These are phyloP conservation scores for Pulicaria dysenterica DNA, from an alignment of 129 eudicot species.

Conservation along the genomic window DNA sequence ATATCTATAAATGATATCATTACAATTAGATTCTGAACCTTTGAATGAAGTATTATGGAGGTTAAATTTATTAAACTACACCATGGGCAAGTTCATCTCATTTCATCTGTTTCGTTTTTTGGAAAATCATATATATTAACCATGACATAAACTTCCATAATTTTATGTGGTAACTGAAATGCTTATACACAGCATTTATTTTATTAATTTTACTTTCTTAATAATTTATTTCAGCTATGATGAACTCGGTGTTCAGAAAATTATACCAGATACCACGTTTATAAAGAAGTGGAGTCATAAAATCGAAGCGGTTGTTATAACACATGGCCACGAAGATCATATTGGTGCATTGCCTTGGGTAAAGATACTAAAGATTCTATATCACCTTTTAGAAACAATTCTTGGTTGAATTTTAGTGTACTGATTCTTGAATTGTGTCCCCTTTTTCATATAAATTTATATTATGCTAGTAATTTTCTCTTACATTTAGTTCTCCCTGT, in stretches of 20 bases:
- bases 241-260: conserved; percentile 95
- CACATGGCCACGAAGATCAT: conserved; percentile 99
- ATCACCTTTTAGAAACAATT: conserved; percentile 29
- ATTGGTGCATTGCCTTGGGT: conserved; percentile 99
- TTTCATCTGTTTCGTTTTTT: background rate
- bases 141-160: conserved; percentile 1
- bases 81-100: too few relatives aligned
- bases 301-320: conserved; percentile 97
- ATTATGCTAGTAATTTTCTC: background rate
- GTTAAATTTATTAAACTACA: too few relatives aligned
- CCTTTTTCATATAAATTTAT: background rate
- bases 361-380: conserved; percentile 66
- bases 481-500: conserved; percentile 21
- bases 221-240: conserved; percentile 62
- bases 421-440: background rate
- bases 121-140: background rate
- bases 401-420: background rate
- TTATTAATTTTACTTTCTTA: conserved; percentile 3
- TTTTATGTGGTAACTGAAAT: background rate
- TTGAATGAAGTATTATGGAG: too few relatives aligned
- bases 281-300: conserved; percentile 96
- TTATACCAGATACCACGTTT: conserved; percentile 93
- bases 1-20: too few relatives aligned
- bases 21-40: too few relatives aligned
- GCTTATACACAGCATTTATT: background rate